Percentiles rank a stretch among this genome's conserved stretches.
These are phyloP conservation scores for Termitomyces sp. DNA, from an alignment of 768 basidiomycete genomes.

Conservation along the genomic window DNA sequence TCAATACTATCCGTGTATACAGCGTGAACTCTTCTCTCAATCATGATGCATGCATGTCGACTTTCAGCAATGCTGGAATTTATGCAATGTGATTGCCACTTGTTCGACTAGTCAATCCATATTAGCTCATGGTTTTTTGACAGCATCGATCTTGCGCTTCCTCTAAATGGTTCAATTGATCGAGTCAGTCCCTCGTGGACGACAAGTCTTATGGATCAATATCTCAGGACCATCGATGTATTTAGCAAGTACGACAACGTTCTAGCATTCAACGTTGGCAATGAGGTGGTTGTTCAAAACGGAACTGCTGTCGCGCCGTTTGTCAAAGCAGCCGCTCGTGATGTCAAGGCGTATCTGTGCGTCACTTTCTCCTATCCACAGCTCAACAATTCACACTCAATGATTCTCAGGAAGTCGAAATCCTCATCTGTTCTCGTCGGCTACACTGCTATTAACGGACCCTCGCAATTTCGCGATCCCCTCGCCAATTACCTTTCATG, in stretches of 20 bases:
- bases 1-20: conserved; percentile 85
- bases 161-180: conserved; percentile 82
- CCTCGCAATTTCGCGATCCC: conserved; percentile 51
- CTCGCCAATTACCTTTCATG: conserved; percentile 81
- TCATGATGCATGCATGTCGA: conserved; percentile 83
- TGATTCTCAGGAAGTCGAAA: conserved; percentile 48
- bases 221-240: conserved; percentile 68
- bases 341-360: conserved; percentile 79
- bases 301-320: conserved; percentile 66
- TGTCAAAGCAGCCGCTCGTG: conserved; percentile 89
- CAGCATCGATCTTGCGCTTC: conserved; percentile 84
- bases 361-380: conserved; percentile 18
- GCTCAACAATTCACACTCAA: not conserved
- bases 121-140: not conserved
- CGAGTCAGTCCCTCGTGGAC: conserved; percentile 71
- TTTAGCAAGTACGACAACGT: conserved; percentile 89
- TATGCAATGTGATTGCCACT: conserved; percentile 71
- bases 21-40: conserved; percentile 78
- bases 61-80: conserved; percentile 74
- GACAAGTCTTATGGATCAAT: conserved; percentile 73
- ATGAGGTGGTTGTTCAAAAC: conserved; percentile 61
- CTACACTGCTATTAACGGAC: conserved; percentile 82
- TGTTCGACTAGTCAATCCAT: not conserved
- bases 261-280: conserved; percentile 85
- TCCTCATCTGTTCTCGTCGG: conserved; percentile 66